Base-by-base conservation (phyloP, 345 rosid genomes). In the Syzygium aqueum region DNA sequence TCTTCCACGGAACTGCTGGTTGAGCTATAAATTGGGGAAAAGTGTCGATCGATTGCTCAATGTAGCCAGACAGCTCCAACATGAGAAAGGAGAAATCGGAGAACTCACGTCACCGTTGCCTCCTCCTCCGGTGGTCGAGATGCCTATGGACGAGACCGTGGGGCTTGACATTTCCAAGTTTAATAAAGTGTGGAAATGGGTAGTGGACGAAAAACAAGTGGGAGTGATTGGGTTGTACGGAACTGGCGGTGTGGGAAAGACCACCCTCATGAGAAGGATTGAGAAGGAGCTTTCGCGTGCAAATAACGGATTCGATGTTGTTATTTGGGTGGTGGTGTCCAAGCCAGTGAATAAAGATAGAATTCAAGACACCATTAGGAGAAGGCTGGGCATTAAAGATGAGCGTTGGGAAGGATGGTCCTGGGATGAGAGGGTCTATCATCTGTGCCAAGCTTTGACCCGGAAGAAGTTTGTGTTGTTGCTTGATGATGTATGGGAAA, bases 401-500 rank as follows among this genome's bases (percentile, higher is more conserved):
- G 33, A 17, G 22, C 3, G 22, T 6, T 90, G 88, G 91, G 59
- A 43, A 6, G 8, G 7, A 13, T 56, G 21, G 21, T 43, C 52
- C 6, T 37, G 3, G 12, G 40, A 51, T 1, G 86, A 84, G 11
- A 90, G 54, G 50, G 88, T 83, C 8, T 6, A 8, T 8, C 21
- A 7, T 9, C 51, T 90, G 16, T 28, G 2, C 17, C 52, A 56
- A 0, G 30, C 65, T 30, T 77, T 88, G 78, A 19, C 30, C 1
- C 25, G 3, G 2, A 85, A 53, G 40, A 88, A 85, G 63, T 90
- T 90, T 54, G 84, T 88, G n/a, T 30, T 88, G 30, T 80, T 90
- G 59, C 23, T 90, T n/a, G 91, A 90, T 85, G 87, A 90, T 80
- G 11, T 88, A 61, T 87, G 86, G 88, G n/a, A 43, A 46, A 33